Base-by-base conservation (phyloP, 1,139 yeast genomes). In the Ogataea hybrid region DNA sequence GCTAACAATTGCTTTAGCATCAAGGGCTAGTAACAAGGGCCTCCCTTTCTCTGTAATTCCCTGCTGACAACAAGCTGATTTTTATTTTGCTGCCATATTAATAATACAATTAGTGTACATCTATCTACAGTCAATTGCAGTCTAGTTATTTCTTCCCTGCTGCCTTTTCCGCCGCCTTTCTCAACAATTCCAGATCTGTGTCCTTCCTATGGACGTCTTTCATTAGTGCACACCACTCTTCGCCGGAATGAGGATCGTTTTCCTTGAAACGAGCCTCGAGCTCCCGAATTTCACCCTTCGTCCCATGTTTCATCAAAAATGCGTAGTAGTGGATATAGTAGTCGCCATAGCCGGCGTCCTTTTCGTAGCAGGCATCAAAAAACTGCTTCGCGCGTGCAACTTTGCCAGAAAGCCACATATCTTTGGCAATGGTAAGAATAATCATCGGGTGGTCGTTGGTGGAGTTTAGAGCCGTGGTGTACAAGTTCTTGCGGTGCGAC, bases 361-460 rank as follows among this genome's bases (percentile, higher is more conserved):
- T 68, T 28, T 68, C 69, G 15, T 81, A 58, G 3, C 94, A 84
- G 39, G 89, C 71, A 35, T 83, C 83, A 50, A 89, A 77, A 92
- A 96, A 90, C 12, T 80, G 71, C 43, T 70, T 68, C 0, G 95
- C 89, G 51, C 81, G 82, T 2, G 73, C 63, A 30, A 70, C 63
- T 52, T 85, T 86, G 0, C 85, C 83, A 27, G 79, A 86, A 3
- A 66, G 56, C 84, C 85, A 85, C 52, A 88, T 81, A 48, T 78
- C 77, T 6, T 73, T 65, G 0, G 94, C 97, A 37, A 87, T 81
- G 1, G 77, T 71, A 20, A 79, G 52, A 18, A 90, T 65, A 1
- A 90, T 75, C 25, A 71, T 52, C 0, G 83, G 70, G 38, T 83
- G 71, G 49, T 84, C 84, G 37, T 75, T 69, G 0, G 95, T 84